Base-by-base conservation (phyloP, 2,329 filamentous ascomycete genomes). In the Gaeumannomyces sp. region DNA sequence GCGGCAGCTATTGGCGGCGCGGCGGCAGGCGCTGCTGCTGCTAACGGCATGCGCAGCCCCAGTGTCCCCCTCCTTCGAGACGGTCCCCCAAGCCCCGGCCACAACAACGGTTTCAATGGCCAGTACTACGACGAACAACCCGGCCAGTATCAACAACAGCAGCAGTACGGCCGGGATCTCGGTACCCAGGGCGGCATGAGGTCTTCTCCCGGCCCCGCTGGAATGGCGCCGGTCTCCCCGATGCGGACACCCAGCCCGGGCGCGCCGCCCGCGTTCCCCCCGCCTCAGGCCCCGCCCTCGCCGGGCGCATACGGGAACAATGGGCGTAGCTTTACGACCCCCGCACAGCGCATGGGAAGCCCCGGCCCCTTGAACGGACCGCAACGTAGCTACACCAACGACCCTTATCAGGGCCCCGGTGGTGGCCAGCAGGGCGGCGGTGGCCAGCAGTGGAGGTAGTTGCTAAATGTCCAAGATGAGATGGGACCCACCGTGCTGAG, bases 11-110 rank as follows among this genome's bases (percentile, higher is more conserved):
- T 25, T 10, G 45, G 22, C 8, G 45, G 45, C 16, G 38, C 38
- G 45, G 45, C n/a, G 1, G 45, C 16, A 4, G 29, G 71, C 65
- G 4, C 68, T 63, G 68, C 64, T 25, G 71, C 69, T 28, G 72
- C 62, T 1, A 68, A 61, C 57, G 65, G 65, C 31, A 69, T 70
- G 68, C 68, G 68, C 31, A 70, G 68, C 62, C 70, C 72, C 62
- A 13, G 25, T 22, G 67, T 72, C 65, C 73, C 73, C 2, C 70
- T 74, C 2, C 71, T 75, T 27, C 69, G 68, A 3, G 65, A 73
- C 60, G 68, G 68, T 28, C 70, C 71, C 59, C 64, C 64, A n/a
- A 70, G 67, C 59, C 69, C 71, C 1, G 60, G 45, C 57, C 65
- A 65, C 6, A 59, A 60, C 53, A 45, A 27, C 64, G 64, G 62